Percentiles rank a stretch among this genome's conserved stretches.
Evolutionary conservation across 1,284 basidiomycete species (phyloP).

Genomic region (Waitea zeae): DNA sequence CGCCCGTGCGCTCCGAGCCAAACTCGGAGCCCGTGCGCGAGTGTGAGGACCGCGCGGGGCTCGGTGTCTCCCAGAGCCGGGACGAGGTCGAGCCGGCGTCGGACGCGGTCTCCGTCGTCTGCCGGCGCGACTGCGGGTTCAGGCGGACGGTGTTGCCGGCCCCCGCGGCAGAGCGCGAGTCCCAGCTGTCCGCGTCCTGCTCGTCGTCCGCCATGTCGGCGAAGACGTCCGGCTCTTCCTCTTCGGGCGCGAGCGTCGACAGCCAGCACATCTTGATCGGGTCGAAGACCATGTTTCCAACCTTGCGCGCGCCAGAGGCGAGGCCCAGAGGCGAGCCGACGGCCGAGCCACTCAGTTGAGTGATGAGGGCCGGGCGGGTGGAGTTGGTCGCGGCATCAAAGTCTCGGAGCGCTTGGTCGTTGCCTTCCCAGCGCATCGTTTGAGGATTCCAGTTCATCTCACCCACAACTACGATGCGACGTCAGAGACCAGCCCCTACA

Average conservation of each 20-base stretch:
- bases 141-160: conserved; percentile 69
- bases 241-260: conserved; percentile 65
- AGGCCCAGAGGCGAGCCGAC: conserved; percentile 71
- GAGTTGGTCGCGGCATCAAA: conserved; percentile 79
- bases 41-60: background rate
- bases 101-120: conserved; percentile 17
- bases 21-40: conserved; percentile 27
- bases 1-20: conserved; percentile 38
- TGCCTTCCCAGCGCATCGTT: conserved; percentile 88
- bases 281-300: conserved; percentile 97
- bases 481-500: conserved; percentile 7
- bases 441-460: conserved; percentile 96
- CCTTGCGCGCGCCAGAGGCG: conserved; percentile 62
- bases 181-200: conserved; percentile 53
- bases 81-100: conserved; percentile 11
- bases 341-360: conserved; percentile 70
- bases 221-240: conserved; percentile 88
- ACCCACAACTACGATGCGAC: conserved; percentile 46
- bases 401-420: conserved; percentile 77
- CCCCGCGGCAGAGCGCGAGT: too few species aligned
- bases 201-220: conserved; percentile 81
- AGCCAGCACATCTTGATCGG: conserved; percentile 91
- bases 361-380: conserved; percentile 87
- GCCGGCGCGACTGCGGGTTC: conserved; percentile 21
- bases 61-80: too few species aligned